These are phyloP conservation scores for Cyberlindnera petersonii DNA, from an alignment of 805 yeast species.

Conservation along the genomic window DNA sequence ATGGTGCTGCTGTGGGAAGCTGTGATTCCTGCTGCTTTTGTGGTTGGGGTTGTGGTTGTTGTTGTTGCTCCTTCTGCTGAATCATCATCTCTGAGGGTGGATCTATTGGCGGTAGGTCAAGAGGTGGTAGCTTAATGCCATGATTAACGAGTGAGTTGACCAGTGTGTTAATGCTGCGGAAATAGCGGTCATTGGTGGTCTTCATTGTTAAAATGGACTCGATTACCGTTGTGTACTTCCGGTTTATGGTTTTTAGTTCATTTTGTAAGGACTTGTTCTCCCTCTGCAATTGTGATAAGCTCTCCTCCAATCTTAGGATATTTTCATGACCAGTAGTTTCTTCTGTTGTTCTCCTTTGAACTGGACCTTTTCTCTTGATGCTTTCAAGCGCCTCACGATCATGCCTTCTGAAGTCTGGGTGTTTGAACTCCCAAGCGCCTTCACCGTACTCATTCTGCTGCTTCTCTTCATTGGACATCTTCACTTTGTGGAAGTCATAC, in stretches of 20 bases:
- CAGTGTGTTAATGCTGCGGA: slow-evolving; percentile 47
- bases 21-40: slow-evolving; percentile 10
- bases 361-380: slow-evolving; percentile 79
- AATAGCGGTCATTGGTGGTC: slow-evolving; percentile 52
- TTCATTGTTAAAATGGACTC: slow-evolving; percentile 57
- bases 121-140: slow-evolving; percentile 66
- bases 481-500: slow-evolving; percentile 95
- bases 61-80: slow-evolving; percentile 10
- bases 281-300: slow-evolving; percentile 15
- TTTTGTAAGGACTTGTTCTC: slow-evolving; percentile 32
- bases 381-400: slow-evolving; percentile 78
- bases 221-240: slow-evolving; percentile 60
- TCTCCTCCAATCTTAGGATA: slow-evolving; percentile 21
- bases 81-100: slow-evolving; percentile 6
- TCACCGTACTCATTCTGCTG: slow-evolving; percentile 58
- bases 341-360: slow-evolving; percentile 40
- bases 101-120: slow-evolving; percentile 45
- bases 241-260: slow-evolving; percentile 42
- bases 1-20: slow-evolving; percentile 5
- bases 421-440: slow-evolving; percentile 91
- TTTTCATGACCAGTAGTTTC: slow-evolving; percentile 23
- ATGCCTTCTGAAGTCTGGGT: slow-evolving; percentile 78
- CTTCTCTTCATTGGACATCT: slow-evolving; percentile 61
- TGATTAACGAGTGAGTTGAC: slow-evolving; percentile 47
- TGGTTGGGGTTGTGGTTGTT: slow-evolving; percentile 11